Conservation (phyloP, 164 flowering plant species). For the Taxillus chinensis region DNA sequence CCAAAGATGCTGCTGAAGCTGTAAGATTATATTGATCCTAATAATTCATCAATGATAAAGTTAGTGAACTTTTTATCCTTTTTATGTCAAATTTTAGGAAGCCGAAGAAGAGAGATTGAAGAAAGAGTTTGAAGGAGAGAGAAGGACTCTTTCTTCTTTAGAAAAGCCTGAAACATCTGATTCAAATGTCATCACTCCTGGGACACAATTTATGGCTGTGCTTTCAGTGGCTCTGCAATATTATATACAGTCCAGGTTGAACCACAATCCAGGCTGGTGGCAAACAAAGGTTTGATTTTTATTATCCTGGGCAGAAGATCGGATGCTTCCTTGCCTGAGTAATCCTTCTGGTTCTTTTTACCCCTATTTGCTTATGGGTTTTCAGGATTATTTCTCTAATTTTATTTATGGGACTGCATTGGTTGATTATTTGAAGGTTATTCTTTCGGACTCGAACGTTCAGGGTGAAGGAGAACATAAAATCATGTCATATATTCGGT, state of each 20-base stretch:
- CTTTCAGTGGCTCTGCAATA: conserved; percentile 92
- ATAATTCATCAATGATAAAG: background rate
- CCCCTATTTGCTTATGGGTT: conserved; percentile 25
- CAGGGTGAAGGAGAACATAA: conserved; percentile 99
- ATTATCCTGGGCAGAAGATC: conserved; percentile 15
- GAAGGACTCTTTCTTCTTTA: conserved; percentile 27
- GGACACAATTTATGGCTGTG: conserved; percentile 86
- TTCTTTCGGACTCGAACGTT: conserved; percentile 94
- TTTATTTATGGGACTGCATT: conserved; percentile 70
- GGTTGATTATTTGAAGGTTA: conserved; percentile 94
- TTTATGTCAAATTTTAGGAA: conserved; percentile 34
- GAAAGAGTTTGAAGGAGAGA: conserved; percentile 61
- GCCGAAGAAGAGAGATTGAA: conserved; percentile 85
- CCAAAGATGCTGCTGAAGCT: conserved; percentile 96
- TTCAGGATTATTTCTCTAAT: conserved; percentile 53
- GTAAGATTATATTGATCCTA: conserved; percentile 30
- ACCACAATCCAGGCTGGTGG: conserved; percentile 65
- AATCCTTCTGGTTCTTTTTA: conserved; percentile 38
- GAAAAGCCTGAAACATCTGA: conserved; percentile 83
- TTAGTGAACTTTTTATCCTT: background rate
- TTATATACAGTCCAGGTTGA: conserved; percentile 66
- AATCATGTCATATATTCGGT: conserved; percentile 85
- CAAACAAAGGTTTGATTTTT: conserved; percentile 51
- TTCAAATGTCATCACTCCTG: conserved; percentile 96
- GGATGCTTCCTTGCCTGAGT: conserved; percentile 38